phyloP scores from a whole-genome alignment of 768 basidiomycete genomes.

The Leucosporidium creatinivorum region DNA sequence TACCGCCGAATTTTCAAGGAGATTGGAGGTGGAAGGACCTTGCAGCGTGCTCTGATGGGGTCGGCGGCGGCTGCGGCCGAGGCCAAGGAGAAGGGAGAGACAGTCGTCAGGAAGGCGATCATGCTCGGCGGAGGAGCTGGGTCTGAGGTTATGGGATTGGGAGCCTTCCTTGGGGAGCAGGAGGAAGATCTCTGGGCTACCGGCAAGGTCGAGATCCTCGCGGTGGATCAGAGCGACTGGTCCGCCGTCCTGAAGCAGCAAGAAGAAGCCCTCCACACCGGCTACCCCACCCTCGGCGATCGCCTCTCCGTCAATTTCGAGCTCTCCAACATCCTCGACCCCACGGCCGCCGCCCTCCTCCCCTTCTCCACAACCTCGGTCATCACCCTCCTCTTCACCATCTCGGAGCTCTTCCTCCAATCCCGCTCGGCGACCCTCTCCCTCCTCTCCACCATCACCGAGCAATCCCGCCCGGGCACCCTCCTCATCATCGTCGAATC shows the following conservation, averaged over 20 bases:
- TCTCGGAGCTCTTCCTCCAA: conserved; percentile 35
- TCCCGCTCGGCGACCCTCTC: conserved; percentile 33
- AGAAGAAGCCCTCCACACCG: not conserved
- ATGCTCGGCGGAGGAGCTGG: conserved; percentile 34
- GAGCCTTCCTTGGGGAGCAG: not conserved
- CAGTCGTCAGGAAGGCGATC: conserved; percentile 1
- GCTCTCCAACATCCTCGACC: not conserved
- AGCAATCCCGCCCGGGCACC: conserved; percentile 4
- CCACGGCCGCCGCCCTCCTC: not conserved
- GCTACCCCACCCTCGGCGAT: not conserved
- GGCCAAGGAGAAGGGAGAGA: not conserved
- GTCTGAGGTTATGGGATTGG: conserved; percentile 33
- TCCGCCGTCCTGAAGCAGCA: conserved; percentile 12
- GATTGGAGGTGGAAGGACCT: not conserved
- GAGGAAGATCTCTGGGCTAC: too few relatives aligned
- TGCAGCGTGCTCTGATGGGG: not conserved
- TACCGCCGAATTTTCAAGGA: conserved; percentile 29
- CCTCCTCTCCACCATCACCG: conserved; percentile 24
- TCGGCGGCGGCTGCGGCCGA: too few relatives aligned
- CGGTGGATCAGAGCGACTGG: conserved; percentile 28
- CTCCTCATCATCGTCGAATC: conserved; percentile 35
- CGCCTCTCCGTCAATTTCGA: not conserved
- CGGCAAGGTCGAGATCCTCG: not conserved
- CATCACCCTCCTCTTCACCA: conserved; percentile 35
- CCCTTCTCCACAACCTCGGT: conserved; percentile 7